Conservation (phyloP, 2,329 filamentous ascomycete genomes). For the Myriosclerotinia duriaeana region DNA sequence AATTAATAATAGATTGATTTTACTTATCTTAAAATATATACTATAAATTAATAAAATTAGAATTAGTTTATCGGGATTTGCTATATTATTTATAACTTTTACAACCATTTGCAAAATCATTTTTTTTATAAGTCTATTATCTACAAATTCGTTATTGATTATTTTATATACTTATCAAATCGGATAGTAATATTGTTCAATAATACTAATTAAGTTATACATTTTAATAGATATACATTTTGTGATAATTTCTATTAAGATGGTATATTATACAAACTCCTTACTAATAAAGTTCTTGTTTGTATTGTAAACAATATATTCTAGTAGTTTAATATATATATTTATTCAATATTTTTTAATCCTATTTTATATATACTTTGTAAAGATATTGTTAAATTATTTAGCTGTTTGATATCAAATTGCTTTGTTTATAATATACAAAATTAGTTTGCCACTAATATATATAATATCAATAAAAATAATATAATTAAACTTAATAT, state of each 20-base stretch:
- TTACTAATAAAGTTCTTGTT: background rate
- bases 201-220: background rate
- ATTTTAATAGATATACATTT: background rate
- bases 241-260: background rate
- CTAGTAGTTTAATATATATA: background rate
- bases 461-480: no score
- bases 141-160: no score
- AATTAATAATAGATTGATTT: no score
- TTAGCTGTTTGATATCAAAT: background rate
- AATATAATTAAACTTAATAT: no score
- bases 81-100: background rate
- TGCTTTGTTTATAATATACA: no score
- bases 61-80: background rate
- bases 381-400: background rate
- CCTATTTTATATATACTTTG: background rate
- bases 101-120: background rate
- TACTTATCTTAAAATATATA: background rate
- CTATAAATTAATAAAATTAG: background rate
- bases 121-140: no score
- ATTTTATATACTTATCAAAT: no score
- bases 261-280: background rate
- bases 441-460: no score
- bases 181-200: background rate
- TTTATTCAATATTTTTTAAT: background rate
- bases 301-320: background rate